phyloP scores from a whole-genome alignment of 2,329 filamentous ascomycete species.

The Phoma sp. region DNA sequence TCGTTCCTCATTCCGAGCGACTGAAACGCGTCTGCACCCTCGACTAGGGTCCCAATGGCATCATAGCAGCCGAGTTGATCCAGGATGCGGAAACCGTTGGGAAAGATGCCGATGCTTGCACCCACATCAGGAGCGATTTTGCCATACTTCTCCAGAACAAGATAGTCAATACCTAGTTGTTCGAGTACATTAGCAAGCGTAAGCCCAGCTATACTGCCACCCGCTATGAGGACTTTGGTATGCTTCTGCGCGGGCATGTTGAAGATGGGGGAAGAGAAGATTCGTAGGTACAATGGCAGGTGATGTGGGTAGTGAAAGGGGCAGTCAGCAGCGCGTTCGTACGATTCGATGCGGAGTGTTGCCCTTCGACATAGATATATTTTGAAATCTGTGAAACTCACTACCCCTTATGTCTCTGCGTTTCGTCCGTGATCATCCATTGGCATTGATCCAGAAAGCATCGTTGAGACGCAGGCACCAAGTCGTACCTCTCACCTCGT shows the following conservation, averaged over 20 bases:
- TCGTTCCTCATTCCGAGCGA: neutral
- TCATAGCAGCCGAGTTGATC: constrained; percentile 27
- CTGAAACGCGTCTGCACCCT: too few relatives aligned
- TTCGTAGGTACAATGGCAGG: too few relatives aligned
- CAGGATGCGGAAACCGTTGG: constrained; percentile 24
- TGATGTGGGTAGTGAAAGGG: too few relatives aligned
- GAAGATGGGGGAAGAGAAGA: neutral
- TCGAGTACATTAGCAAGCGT: constrained; percentile 23
- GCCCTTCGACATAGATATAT: too few relatives aligned
- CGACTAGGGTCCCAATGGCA: neutral
- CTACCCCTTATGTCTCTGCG: too few relatives aligned
- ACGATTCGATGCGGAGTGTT: too few relatives aligned
- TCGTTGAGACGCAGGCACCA: too few relatives aligned
- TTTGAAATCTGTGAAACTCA: too few relatives aligned
- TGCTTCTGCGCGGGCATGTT: neutral
- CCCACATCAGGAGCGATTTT: constrained; percentile 23
- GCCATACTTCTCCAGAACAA: constrained; percentile 21
- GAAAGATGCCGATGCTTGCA: constrained; percentile 26
- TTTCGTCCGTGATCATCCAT: too few relatives aligned
- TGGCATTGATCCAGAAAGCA: too few relatives aligned
- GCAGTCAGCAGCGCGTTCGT: too few relatives aligned
- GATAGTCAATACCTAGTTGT: constrained; percentile 20
- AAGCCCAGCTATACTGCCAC: constrained; percentile 23
- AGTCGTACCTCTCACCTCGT: too few relatives aligned
- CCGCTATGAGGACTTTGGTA: constrained; percentile 19